Base-by-base conservation (phyloP, 2,329 filamentous ascomycete species). In the Alternaria brassicicola region DNA sequence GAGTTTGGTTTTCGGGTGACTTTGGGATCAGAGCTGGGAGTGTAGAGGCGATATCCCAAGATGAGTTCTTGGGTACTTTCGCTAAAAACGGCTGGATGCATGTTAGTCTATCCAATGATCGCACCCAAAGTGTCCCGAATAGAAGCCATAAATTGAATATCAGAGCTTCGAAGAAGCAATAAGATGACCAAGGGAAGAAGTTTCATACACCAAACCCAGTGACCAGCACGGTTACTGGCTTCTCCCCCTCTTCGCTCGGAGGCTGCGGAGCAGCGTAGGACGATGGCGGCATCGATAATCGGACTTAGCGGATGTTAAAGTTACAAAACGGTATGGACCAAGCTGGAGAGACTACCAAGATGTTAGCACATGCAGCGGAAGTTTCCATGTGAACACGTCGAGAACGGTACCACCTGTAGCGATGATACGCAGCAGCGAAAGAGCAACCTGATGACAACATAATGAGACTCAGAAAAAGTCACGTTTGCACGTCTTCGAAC, bases 21-120 rank as follows among this genome's bases (percentile, higher is more conserved):
- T 70, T 57, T 8, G 75, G 73, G 23, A 78, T 62, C 7, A 74
- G 59, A 39, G 74, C 70, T 0, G 76, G 76, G 13, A 78, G 70
- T 0, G 63, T 69, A 3, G 74, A 76, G 19, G 75, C 74, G 45
- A 78, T 76, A 42, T 73, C 69, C 76, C 76, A 78, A 26, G 73
- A 77, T 3, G 76, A 68, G 58, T 78, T 78, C 9, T 58, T 61
- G 21, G 74, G 73, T 49, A 59, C 69, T 51, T 63, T 66, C 8
- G 62, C 21, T 9, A 78, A 67, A 55, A 78, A 78, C 5, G 76
- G 73, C 75, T 70, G 26, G 15, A 13, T 13, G 5, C 9, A 12
- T 13, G 55, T 70, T 52, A 69, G 62, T 56, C 30, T 46, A 13
- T 19, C 10, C n/a, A 7, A 26, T 35, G 28, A 23, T n/a, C 15